These are phyloP conservation scores for Rosa rugosa DNA, from an alignment of 306 rosid species.

Conservation along the genomic window DNA sequence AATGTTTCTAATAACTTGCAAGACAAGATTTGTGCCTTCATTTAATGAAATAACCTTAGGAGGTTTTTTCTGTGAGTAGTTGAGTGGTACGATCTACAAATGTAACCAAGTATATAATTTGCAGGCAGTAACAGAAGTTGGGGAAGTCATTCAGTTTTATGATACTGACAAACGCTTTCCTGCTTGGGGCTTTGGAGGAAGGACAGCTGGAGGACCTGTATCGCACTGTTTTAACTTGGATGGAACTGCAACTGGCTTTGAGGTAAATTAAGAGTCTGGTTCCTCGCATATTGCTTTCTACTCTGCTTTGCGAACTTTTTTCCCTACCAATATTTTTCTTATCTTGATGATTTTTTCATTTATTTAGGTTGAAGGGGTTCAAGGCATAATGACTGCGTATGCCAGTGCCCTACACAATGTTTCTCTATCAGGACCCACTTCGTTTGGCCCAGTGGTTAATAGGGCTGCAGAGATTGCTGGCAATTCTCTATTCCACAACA, in stretches of 20 bases:
- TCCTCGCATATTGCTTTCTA: not conserved
- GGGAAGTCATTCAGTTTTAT: slow-evolving; percentile 86
- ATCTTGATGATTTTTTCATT: not conserved
- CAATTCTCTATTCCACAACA: slow-evolving; percentile 40
- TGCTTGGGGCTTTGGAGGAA: slow-evolving; percentile 97
- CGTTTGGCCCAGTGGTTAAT: slow-evolving; percentile 77
- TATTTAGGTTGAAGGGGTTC: slow-evolving; percentile 71
- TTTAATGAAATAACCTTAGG: not conserved
- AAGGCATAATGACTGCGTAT: slow-evolving; percentile 84
- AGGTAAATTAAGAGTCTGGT: slow-evolving; percentile 40
- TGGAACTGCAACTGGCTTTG: slow-evolving; percentile 41
- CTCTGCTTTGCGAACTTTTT: not conserved
- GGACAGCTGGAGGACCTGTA: slow-evolving; percentile 32
- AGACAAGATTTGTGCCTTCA: not conserved
- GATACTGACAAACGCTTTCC: slow-evolving; percentile 73
- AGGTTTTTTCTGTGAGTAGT: not conserved
- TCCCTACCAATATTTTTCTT: not conserved
- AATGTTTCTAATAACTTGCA: not conserved
- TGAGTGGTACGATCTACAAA: not conserved
- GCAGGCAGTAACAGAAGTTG: slow-evolving; percentile 83
- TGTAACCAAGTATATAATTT: slow-evolving; percentile 5
- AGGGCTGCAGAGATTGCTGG: slow-evolving; percentile 68
- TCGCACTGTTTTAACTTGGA: slow-evolving; percentile 88
- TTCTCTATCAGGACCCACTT: slow-evolving; percentile 72
- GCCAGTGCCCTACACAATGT: slow-evolving; percentile 51